These are phyloP conservation scores for Malassezia brasiliensis DNA, from an alignment of 1,284 basidiomycete genomes.

Conservation along the genomic window DNA sequence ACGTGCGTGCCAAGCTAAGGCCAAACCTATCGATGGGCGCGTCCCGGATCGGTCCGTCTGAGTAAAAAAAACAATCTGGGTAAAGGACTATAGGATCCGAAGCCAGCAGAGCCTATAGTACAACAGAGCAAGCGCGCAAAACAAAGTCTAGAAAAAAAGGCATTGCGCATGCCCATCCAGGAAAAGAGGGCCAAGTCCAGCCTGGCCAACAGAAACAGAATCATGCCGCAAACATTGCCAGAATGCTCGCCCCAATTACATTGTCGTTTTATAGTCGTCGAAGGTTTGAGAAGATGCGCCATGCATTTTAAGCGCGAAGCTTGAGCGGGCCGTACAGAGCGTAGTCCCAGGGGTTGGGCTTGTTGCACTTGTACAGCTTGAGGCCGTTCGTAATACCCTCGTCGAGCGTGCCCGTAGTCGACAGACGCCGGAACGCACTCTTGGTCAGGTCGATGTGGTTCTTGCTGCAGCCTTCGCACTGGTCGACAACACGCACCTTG, in stretches of 20 bases:
- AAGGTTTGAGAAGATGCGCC: background rate
- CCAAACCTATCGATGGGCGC: too few relatives aligned
- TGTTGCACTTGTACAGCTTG: constrained; percentile 26
- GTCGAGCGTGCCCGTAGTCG: constrained; percentile 26
- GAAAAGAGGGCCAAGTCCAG: too few relatives aligned
- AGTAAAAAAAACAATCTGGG: too few relatives aligned
- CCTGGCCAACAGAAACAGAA: background rate
- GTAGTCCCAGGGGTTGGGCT: constrained; percentile 34
- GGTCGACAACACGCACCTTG: constrained; percentile 37
- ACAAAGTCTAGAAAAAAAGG: background rate
- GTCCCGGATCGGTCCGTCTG: too few relatives aligned
- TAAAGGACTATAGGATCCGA: too few relatives aligned
- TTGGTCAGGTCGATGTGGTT: constrained; percentile 40
- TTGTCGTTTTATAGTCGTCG: background rate
- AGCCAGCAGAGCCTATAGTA: too few relatives aligned
- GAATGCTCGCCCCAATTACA: background rate
- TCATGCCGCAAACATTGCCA: background rate
- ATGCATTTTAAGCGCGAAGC: constrained; percentile 14
- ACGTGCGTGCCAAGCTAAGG: too few relatives aligned
- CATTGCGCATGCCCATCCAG: too few relatives aligned
- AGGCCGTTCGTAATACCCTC: constrained; percentile 34
- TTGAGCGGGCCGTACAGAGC: constrained; percentile 31
- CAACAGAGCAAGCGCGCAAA: too few relatives aligned
- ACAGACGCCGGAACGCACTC: constrained; percentile 37
- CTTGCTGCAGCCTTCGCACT: constrained; percentile 37